Evolutionary conservation across 106 monocot genomes (phyloP), one percentile per base, ranked within the genome.

Genomic region (Dioscorea dumetorum): DNA sequence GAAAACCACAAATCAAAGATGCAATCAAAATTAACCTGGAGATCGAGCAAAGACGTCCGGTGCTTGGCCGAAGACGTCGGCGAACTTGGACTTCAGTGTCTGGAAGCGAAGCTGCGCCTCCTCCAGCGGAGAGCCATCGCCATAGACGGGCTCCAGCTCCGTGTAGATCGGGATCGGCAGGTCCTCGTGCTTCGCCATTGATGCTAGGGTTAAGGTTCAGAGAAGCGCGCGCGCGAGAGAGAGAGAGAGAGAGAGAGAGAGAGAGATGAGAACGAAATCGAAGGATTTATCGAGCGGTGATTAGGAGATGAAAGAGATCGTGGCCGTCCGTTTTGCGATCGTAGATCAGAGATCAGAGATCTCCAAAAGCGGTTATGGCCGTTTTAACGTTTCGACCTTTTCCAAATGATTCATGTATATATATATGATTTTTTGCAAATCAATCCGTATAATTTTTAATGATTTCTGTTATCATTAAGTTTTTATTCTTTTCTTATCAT

Each of bases 41-140:
- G 99, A 76, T 17, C 99, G 82, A 2, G 99, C 90, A 66, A 76
- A 93, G 33, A 93, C 35, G 15, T 93, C 85, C 10, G 99, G 99
- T 12, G 72, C 65, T 54, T 68, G 67, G 32, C 75, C 84, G 78
- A 86, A 99, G 57, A 87, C 20, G 57, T 90, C 85, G 62, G 73
- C 41, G 75, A 99, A 99, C 76, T 83, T 90, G 77, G 77, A 65
- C 50, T 72, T 83, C 72, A 99, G 63, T 19, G 24, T 66, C 74
- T 85, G 70, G 83, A 90, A 83, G 11, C 99, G 93, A 68, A 84
- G 76, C 53, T 77, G 63, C 22, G 85, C 93, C 79, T 93, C 93
- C 64, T 99, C 99, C 64, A 87, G 79, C 32, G 64, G 48, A 9
- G 85, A 78, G 9, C 83, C 92, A 23, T 81, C 87, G 63, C 90